Evolutionary conservation across 2,329 filamentous ascomycete genomes (phyloP).

Genomic region (Parastagonospora avenae): DNA sequence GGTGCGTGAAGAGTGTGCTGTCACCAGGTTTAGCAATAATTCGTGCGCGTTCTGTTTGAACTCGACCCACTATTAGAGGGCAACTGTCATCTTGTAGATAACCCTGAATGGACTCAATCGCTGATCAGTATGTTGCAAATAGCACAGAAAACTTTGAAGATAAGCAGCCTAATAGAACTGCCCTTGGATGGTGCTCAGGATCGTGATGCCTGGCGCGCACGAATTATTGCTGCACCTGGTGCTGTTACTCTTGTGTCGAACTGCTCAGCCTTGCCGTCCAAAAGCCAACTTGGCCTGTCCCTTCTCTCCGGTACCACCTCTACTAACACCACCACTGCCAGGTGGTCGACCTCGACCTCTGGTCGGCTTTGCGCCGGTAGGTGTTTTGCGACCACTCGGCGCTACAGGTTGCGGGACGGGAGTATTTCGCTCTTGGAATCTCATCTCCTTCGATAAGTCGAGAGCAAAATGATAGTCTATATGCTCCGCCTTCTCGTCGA

Average conservation of each 20-base stretch:
- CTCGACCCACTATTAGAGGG: no score
- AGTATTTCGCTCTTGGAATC: conserved; percentile 33
- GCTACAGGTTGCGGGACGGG: neutral
- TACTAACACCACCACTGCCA: conserved; percentile 19
- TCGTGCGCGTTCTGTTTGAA: no score
- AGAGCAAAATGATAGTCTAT: conserved; percentile 94
- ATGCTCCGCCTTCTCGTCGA: conserved; percentile 72
- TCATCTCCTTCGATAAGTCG: conserved; percentile 71
- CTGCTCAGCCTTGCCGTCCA: conserved; percentile 31
- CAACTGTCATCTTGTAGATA: no score
- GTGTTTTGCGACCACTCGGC: conserved; percentile 8
- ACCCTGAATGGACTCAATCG: no score
- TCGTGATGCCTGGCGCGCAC: no score
- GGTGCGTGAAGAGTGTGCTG: no score
- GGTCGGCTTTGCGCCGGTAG: conserved; percentile 21
- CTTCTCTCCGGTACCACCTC: conserved; percentile 42
- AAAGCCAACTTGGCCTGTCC: conserved; percentile 54
- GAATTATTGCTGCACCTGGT: neutral
- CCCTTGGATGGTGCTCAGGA: no score
- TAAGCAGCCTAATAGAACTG: no score
- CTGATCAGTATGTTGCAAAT: no score
- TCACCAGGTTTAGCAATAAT: no score
- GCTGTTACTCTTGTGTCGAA: neutral
- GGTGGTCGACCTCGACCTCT: conserved; percentile 47
- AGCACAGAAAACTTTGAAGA: no score